phyloP scores from a whole-genome alignment of 257 asterid species.

The Nicotiana obtusifolia region DNA sequence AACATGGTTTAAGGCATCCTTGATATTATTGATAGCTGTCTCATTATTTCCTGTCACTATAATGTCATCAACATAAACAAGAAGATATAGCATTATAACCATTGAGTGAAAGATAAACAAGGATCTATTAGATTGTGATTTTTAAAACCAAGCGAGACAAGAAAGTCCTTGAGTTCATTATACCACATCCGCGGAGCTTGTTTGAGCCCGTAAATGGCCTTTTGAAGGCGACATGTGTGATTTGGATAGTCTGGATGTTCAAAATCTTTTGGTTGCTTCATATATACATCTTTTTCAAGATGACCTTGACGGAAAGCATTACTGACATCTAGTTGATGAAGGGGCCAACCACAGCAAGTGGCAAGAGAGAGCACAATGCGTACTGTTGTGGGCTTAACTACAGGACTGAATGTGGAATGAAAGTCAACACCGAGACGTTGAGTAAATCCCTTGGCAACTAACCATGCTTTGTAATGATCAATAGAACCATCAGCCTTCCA shows the following conservation, averaged over 20 bases:
- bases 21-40: background rate
- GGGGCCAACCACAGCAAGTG: background rate
- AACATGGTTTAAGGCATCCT: background rate
- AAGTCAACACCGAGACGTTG: background rate
- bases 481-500: background rate
- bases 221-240: background rate
- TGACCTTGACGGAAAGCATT: background rate
- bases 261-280: background rate
- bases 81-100: background rate
- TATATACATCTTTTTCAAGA: background rate
- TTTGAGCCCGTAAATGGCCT: background rate
- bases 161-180: background rate
- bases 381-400: background rate
- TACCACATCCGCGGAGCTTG: background rate
- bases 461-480: background rate
- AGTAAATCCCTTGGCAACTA: background rate
- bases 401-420: background rate
- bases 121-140: background rate
- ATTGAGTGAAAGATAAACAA: background rate
- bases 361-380: background rate
- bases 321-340: background rate
- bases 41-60: background rate
- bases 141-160: background rate
- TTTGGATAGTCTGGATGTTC: background rate
- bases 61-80: background rate